These are phyloP conservation scores for Aspergillus udagawae DNA, from an alignment of 2,329 filamentous ascomycete genomes.

Conservation along the genomic window DNA sequence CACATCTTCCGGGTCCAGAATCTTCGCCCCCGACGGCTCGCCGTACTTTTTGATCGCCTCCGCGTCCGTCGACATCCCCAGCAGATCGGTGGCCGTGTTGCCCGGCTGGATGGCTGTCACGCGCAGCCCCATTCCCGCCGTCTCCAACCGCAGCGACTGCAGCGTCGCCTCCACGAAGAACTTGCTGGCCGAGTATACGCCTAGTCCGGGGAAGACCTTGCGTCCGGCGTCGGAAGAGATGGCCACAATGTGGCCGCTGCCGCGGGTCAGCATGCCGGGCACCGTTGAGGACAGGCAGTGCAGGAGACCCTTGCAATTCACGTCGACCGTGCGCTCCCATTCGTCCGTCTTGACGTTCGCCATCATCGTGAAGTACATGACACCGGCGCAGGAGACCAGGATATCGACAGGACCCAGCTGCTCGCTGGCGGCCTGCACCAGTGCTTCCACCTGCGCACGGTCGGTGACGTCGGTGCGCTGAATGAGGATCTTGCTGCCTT, in stretches of 20 bases:
- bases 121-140: slow-evolving; percentile 66
- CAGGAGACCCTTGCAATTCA: slow-evolving; percentile 80
- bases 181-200: slow-evolving; percentile 78
- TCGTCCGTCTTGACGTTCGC: slow-evolving; percentile 68
- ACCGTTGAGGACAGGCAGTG: slow-evolving; percentile 68
- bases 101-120: slow-evolving; percentile 75
- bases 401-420: slow-evolving; percentile 72
- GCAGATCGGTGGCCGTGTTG: slow-evolving; percentile 68
- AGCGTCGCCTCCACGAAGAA: slow-evolving; percentile 82
- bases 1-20: slow-evolving; percentile 69
- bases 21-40: slow-evolving; percentile 68
- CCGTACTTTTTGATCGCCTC: slow-evolving; percentile 78
- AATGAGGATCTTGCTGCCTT: slow-evolving; percentile 62
- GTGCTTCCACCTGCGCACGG: slow-evolving; percentile 60
- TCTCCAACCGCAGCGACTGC: slow-evolving; percentile 71
- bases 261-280: slow-evolving; percentile 66
- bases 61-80: slow-evolving; percentile 69
- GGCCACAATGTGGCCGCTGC: slow-evolving; percentile 69
- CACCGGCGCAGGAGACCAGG: slow-evolving; percentile 73
- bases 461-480: slow-evolving; percentile 71
- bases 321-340: slow-evolving; percentile 78
- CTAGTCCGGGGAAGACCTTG: slow-evolving; percentile 76
- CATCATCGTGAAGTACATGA: slow-evolving; percentile 92
- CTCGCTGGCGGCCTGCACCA: slow-evolving; percentile 56
- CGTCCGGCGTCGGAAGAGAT: slow-evolving; percentile 79